phyloP scores from a whole-genome alignment of 169 alveolate genomes.

The Cryptosporidium baileyi region DNA sequence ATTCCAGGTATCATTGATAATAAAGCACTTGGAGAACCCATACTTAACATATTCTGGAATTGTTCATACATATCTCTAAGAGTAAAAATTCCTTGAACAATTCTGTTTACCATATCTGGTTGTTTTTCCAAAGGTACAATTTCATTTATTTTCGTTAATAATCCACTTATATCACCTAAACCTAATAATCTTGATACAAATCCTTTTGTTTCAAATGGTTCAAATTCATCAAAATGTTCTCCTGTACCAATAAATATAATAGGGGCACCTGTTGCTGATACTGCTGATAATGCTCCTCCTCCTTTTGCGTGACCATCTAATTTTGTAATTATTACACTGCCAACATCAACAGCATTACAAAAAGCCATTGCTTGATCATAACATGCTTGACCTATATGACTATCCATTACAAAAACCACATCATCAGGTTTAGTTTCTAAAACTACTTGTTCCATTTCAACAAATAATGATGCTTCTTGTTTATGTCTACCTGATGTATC shows the following conservation, averaged over 20 bases:
- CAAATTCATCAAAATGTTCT: conserved; percentile 98
- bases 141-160: conserved; percentile 94
- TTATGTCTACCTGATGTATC: conserved; percentile 99
- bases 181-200: conserved; percentile 97
- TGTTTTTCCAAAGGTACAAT: conserved; percentile 93
- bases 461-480: conserved; percentile 97
- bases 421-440: conserved; percentile 91
- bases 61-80: conserved; percentile 96
- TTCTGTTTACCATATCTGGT: conserved; percentile 91
- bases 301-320: conserved; percentile 99
- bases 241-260: conserved; percentile 97
- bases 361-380: conserved; percentile 98
- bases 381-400: conserved; percentile 99
- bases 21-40: conserved; percentile 95
- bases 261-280: conserved; percentile 95
- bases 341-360: conserved; percentile 94
- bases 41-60: conserved; percentile 91
- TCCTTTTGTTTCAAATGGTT: conserved; percentile 95
- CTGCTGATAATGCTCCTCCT: conserved; percentile 99
- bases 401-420: conserved; percentile 96
- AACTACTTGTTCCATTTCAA: conserved; percentile 97
- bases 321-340: conserved; percentile 98
- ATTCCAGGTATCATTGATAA: conserved; percentile 95
- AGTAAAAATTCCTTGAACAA: conserved; percentile 93
- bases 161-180: conserved; percentile 96